Evolutionary conservation across 306 rosid species (phyloP), one percentile per base, ranked within the genome.

Genomic region (Boehmeria nivea): DNA sequence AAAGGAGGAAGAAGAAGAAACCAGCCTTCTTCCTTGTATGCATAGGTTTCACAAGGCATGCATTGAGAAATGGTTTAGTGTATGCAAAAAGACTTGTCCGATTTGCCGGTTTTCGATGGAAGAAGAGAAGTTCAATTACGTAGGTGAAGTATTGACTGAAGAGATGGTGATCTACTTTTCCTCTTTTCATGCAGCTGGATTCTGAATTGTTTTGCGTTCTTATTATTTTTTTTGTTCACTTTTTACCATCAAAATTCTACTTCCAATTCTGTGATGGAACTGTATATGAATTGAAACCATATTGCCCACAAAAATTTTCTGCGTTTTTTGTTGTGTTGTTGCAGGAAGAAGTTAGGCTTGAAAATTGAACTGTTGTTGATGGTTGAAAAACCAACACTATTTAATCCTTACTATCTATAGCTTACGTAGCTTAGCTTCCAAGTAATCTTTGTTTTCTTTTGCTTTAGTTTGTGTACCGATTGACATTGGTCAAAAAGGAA

Each of bases 101-200:
- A 63, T 91, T 0, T 91, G 98, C 72, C 83, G 89, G 16, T 84
- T 84, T 67, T 76, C 85, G 1, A 60, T 80, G 66, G 86, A 71
- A 60, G 81, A 76, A 2, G 79, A 80, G 1, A 67, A 68, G 61
- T 53, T 68, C 58, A 68, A 49, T 28, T 15, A 9, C 11, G 53
- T 43, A 44, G 43, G 73, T 10, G 82, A 84, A 69, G 60, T 73
- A 54, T 78, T 87, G 45, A 78, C 93, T 0, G 98, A 91, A 20
- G 98, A 91, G 38, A 87, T 84, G 94, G 40, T 82, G 23, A 82
- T 87, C 4, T 91, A 95, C 81, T 91, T 84, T 71, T 87, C 96
- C 67, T 91, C 95, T 61, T 91, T 87, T 61, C 98, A 91, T 59
- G 67, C 81, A 43, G 75, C 95, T 57, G 98, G 94, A 54, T 80